Evolutionary conservation across 371 early-diverging fungal genomes (phyloP), one percentile per base, ranked within the genome.

Genomic region (Apophysomyces elegans): DNA sequence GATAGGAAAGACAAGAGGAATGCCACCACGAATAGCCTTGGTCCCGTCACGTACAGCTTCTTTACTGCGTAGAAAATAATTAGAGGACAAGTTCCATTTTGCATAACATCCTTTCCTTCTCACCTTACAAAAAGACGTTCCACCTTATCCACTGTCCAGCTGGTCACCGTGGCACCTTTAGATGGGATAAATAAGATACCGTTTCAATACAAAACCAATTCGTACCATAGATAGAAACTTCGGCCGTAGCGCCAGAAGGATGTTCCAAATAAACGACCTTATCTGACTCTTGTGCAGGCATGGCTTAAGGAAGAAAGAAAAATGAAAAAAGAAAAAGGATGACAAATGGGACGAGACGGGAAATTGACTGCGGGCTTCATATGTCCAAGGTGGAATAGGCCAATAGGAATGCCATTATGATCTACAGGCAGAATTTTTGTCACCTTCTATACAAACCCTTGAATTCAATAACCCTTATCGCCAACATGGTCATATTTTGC

Each of bases 11-110:
- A 90, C 91, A 9, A 92, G 71, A 7, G 91, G 92, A 65, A 86
- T 90, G 66, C 93, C 93, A 58, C 95, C 95, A 45, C 94, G 93
- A 68, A 94, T 92, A 8, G 94, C 91, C 78, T 94, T 95, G 64
- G 88, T 83, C 12, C 93, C 93, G 73, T 94, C 87, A 4, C 89
- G 80, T 26, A 89, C 71, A 5, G 94, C 90, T 63, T 90, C 91
- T 91, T 65, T 46, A 9, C 18, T 1, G 4, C 39, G 16, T 11
- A 38, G 58, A 21, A 44, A 12, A 44, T 18, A 45, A 16, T 4
- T 11, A 12, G 37, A 54, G 2, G 7, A 35, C 35, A n/a, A 7
- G 62, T 39, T 9, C 5, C 18, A 16, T 6, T 5, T 7, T 45
- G 18, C 21, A 16, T 11, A n/a, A 7, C 5, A 9, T 41, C 11